Base-by-base conservation (phyloP, 2,329 filamentous ascomycete genomes). In the Madurella fahalii region DNA sequence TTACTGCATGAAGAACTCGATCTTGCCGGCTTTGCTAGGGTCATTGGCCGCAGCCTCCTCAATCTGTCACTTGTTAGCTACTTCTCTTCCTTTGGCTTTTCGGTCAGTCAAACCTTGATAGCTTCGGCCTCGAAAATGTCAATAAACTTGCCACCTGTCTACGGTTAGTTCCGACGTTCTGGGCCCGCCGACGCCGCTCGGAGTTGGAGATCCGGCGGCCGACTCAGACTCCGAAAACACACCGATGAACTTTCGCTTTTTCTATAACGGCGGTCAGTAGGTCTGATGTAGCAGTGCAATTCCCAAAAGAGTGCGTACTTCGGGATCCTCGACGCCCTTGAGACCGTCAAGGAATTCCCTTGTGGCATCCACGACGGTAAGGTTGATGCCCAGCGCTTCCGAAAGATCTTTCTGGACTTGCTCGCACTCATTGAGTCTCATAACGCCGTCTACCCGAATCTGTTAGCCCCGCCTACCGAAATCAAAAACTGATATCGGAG, bases 391-490 rank as follows among this genome's bases (percentile, higher is more conserved):
- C 1, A 97, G 81, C 61, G 94, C 85, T 65, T 91, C 71, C 1
- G 80, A 79, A 2, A 97, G 81, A 0, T 84, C 92, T 71, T 90
- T 77, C 71, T 95, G 86, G 50, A 97, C 94, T 65, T 86, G 77
- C 61, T 85, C 75, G 62, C 87, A 91, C 71, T 97, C 94, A 67
- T 96, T 86, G 31, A 94, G 78, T 40, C 94, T 84, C 80, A 99
- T 85, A 50, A 90, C 71, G 64, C 61, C 34, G 42, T 58, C 58
- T 47, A 50, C 32, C 45, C 50, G 40, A 47, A 42, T 47, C 50
- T 2, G 18, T 37, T 37, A 37, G 13, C 34, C 34, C 11, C 11
- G 11, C 34, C 4, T 37, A 2, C 34, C 9, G 11, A 37, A 11
- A 37, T 20, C 11, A 5, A 13, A 18, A 9, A 11, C 39, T 15